phyloP scores from a whole-genome alignment of 139 green algal species.

The Pseudopediastrum boryanum region DNA sequence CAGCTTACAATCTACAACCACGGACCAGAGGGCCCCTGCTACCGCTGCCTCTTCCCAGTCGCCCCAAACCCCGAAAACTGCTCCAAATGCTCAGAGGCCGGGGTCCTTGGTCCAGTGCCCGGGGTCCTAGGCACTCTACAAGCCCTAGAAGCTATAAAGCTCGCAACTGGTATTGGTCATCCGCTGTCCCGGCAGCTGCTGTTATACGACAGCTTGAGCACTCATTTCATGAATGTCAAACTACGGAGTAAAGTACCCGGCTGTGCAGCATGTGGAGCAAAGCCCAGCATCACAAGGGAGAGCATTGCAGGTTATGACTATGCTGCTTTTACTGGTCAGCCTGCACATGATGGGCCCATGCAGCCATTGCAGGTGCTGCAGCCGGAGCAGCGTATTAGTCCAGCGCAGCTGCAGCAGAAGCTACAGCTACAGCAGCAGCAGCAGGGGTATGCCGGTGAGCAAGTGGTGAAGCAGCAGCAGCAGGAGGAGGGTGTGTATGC shows the following conservation, averaged over 20 bases:
- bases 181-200: constrained; percentile 67
- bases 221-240: constrained; percentile 77
- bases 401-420: constrained; percentile 17
- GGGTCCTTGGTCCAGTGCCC: constrained; percentile 90
- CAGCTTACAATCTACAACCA: constrained; percentile 93
- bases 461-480: neutral
- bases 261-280: constrained; percentile 74
- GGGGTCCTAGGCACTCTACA: constrained; percentile 94
- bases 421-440: neutral
- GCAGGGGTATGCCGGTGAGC: neutral
- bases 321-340: constrained; percentile 75
- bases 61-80: constrained; percentile 79
- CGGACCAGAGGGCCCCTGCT: constrained; percentile 42
- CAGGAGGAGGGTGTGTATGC: too few species aligned
- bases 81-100: constrained; percentile 86
- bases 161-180: constrained; percentile 73
- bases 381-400: constrained; percentile 45
- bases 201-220: constrained; percentile 72
- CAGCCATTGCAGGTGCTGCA: constrained; percentile 54
- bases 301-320: constrained; percentile 79
- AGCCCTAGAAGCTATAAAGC: constrained; percentile 94
- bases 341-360: constrained; percentile 53
- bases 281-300: constrained; percentile 53
- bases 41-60: constrained; percentile 90
- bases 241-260: constrained; percentile 56